Evolutionary conservation across 495 filamentous ascomycete genomes (phyloP).

Genomic region (Corynascus novoguineensis): DNA sequence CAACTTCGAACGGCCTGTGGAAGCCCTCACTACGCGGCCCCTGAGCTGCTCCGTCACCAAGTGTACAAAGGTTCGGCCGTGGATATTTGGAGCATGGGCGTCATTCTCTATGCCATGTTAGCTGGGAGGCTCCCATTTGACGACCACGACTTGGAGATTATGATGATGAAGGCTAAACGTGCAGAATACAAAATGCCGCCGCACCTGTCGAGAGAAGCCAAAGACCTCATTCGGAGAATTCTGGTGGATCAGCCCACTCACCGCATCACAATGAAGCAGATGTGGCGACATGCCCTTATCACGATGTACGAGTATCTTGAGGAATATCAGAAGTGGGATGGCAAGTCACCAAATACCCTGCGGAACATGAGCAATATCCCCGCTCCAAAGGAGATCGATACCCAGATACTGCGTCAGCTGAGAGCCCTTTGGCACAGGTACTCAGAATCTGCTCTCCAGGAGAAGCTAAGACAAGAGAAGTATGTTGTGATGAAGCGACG

Average conservation of each 20-base stretch:
- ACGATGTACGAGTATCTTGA: constrained; percentile 70
- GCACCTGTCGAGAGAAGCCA: constrained; percentile 62
- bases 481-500: constrained; percentile 35
- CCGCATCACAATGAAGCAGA: constrained; percentile 68
- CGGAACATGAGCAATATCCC: constrained; percentile 29
- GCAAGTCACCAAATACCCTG: constrained; percentile 17
- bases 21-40: constrained; percentile 93
- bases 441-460: constrained; percentile 61
- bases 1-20: constrained; percentile 84
- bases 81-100: constrained; percentile 93
- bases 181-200: constrained; percentile 68
- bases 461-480: constrained; percentile 61
- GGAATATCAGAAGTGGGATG: constrained; percentile 38
- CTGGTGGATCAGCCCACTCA: constrained; percentile 65
- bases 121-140: constrained; percentile 79
- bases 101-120: constrained; percentile 81
- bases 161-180: constrained; percentile 61
- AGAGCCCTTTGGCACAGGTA: constrained; percentile 83
- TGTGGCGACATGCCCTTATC: constrained; percentile 80
- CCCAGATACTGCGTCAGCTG: constrained; percentile 74
- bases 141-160: constrained; percentile 50
- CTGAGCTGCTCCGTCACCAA: constrained; percentile 70
- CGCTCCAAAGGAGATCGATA: constrained; percentile 52
- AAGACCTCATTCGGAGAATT: constrained; percentile 70
- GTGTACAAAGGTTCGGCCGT: constrained; percentile 76